Conservation (phyloP, 2,329 filamentous ascomycete species). For the Fusarium sp. region DNA sequence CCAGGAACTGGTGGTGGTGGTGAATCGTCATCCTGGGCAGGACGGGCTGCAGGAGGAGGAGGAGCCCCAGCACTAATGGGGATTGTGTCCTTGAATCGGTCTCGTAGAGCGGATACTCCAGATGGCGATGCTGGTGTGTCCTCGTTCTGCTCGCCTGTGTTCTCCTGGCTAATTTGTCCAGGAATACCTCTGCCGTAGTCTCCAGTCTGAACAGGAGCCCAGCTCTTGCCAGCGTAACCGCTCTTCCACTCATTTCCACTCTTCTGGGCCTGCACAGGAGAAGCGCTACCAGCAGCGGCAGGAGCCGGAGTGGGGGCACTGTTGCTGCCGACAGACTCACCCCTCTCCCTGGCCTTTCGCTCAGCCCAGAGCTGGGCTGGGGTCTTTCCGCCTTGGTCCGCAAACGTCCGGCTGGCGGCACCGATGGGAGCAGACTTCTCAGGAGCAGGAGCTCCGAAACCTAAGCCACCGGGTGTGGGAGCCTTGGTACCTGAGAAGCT, state of each 20-base stretch:
- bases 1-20: slow-evolving; percentile 61
- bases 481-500: slow-evolving; percentile 90
- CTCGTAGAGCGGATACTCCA: slow-evolving; percentile 78
- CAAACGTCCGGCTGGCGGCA: slow-evolving; percentile 89
- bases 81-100: slow-evolving; percentile 82
- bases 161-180: slow-evolving; percentile 65
- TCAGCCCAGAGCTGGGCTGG: slow-evolving; percentile 98
- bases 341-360: slow-evolving; percentile 87
- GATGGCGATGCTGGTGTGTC: slow-evolving; percentile 66
- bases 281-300: slow-evolving; percentile 51
- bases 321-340: slow-evolving; percentile 55
- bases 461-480: slow-evolving; percentile 77
- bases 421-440: slow-evolving; percentile 72
- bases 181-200: slow-evolving; percentile 71
- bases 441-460: slow-evolving; percentile 69
- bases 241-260: slow-evolving; percentile 90
- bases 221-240: slow-evolving; percentile 88
- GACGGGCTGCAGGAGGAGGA: slow-evolving; percentile 53
- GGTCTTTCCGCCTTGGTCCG: slow-evolving; percentile 93
- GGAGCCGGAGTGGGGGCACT: slow-evolving; percentile 49
- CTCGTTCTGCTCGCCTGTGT: slow-evolving; percentile 68
- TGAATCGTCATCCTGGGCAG: slow-evolving; percentile 60
- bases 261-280: slow-evolving; percentile 72
- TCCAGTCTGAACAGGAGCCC: slow-evolving; percentile 81
- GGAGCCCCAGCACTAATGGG: slow-evolving; percentile 69